phyloP scores from a whole-genome alignment of 441 rosid species.

The Kokia cookei region DNA sequence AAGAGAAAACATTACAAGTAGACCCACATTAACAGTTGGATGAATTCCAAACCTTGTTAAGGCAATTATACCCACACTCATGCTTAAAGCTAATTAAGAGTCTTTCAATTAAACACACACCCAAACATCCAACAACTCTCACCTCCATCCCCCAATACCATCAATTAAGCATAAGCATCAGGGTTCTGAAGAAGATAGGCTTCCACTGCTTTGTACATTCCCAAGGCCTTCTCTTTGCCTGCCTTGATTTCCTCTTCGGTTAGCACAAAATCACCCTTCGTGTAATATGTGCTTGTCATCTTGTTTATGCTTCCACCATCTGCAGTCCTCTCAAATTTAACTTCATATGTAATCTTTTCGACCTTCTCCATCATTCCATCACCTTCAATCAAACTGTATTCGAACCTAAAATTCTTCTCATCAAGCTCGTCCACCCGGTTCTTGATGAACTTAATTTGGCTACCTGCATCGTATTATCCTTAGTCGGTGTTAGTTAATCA shows the following conservation, averaged over 20 bases:
- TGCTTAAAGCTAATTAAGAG: background rate
- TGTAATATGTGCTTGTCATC: constrained; percentile 23
- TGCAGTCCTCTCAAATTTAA: constrained; percentile 13
- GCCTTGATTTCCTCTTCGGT: constrained; percentile 21
- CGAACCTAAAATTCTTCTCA: constrained; percentile 16
- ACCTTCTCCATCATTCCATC: constrained; percentile 16
- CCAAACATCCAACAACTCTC: background rate
- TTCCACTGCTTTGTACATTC: constrained; percentile 26
- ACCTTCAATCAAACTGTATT: constrained; percentile 21
- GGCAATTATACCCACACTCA: background rate
- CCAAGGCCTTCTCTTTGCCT: constrained; percentile 23
- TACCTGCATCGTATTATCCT: constrained; percentile 15
- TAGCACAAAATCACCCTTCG: constrained; percentile 7
- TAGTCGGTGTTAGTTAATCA: background rate
- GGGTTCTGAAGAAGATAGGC: constrained; percentile 20
- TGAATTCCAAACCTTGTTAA: background rate
- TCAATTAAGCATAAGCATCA: constrained; percentile 16
- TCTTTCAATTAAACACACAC: too few species aligned
- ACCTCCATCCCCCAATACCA: background rate
- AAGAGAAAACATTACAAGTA: background rate
- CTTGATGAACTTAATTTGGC: constrained; percentile 16
- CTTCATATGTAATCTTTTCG: constrained; percentile 20
- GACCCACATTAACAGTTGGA: background rate
- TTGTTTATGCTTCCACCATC: constrained; percentile 33
- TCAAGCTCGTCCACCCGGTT: constrained; percentile 25